These are phyloP conservation scores for Delphinella strobiligena DNA, from an alignment of 2,329 filamentous ascomycete genomes.

Conservation along the genomic window DNA sequence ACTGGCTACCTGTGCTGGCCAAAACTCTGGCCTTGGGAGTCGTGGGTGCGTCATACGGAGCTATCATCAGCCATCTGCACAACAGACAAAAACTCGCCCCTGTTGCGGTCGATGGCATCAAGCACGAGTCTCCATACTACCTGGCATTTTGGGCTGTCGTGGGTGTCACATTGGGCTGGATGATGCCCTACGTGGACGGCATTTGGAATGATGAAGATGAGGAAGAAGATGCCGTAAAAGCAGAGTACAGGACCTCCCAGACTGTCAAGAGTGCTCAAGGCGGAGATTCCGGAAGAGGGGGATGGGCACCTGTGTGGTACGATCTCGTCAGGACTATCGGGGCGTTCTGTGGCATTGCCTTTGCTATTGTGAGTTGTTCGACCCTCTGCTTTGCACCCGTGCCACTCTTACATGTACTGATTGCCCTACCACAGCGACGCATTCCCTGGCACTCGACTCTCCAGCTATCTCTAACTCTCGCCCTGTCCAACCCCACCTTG, in stretches of 20 bases:
- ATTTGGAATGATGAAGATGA: slow-evolving; percentile 47
- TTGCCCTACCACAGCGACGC: slow-evolving; percentile 49
- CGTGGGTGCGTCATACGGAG: slow-evolving; percentile 72
- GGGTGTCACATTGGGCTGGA: slow-evolving; percentile 63
- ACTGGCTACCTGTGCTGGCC: slow-evolving; percentile 31
- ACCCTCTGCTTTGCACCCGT: slow-evolving; percentile 8
- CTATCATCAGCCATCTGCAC: slow-evolving; percentile 69
- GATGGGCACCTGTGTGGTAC: slow-evolving; percentile 55
- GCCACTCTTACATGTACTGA: slow-evolving; percentile 4
- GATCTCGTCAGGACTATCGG: slow-evolving; percentile 56
- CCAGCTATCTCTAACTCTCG: slow-evolving; percentile 82
- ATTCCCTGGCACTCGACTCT: slow-evolving; percentile 88
- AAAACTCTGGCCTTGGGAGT: slow-evolving; percentile 50
- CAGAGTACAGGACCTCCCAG: slow-evolving; percentile 10
- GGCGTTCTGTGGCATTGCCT: slow-evolving; percentile 61
- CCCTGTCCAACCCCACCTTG: slow-evolving; percentile 80
- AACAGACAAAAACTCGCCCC: slow-evolving; percentile 52
- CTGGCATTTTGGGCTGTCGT: slow-evolving; percentile 70
- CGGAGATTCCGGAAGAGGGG: slow-evolving; percentile 12
- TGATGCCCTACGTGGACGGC: slow-evolving; percentile 75
- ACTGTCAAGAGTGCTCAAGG: slow-evolving; percentile 3
- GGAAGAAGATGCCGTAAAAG: slow-evolving; percentile 24
- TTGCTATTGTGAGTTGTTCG: slow-evolving; percentile 62
- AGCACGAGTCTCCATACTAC: slow-evolving; percentile 51
- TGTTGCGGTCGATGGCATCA: slow-evolving; percentile 46